Evolutionary conservation across 768 basidiomycete species (phyloP).

Genomic region (Lactifluus pinguis): DNA sequence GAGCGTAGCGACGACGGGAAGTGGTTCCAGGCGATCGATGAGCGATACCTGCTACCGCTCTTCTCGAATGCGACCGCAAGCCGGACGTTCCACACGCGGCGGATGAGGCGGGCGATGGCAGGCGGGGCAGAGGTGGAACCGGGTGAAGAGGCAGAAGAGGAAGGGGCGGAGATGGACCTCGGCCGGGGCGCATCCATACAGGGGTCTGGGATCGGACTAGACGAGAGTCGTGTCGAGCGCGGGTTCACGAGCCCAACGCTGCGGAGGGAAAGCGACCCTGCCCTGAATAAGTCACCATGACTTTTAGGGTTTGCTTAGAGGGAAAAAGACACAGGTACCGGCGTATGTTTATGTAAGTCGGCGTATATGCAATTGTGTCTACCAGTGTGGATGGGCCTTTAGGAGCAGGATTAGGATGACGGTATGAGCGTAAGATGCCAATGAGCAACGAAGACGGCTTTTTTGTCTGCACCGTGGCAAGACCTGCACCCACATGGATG

Average conservation of each 20-base stretch:
- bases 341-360: background rate
- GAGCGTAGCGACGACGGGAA: slow-evolving; percentile 58
- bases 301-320: background rate
- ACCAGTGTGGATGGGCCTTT: background rate
- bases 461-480: background rate
- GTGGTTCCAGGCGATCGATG: slow-evolving; percentile 95
- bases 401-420: background rate
- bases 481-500: background rate
- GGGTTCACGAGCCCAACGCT: slow-evolving; percentile 17
- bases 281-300: slow-evolving; percentile 7
- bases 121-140: slow-evolving; percentile 16
- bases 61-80: slow-evolving; percentile 91
- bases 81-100: slow-evolving; percentile 74
- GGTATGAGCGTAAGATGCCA: background rate
- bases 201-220: slow-evolving; percentile 24
- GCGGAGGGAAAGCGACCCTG: slow-evolving; percentile 18
- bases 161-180: slow-evolving; percentile 26
- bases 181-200: slow-evolving; percentile 32
- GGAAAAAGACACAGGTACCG: background rate
- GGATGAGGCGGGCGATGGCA: slow-evolving; percentile 43
- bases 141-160: slow-evolving; percentile 20
- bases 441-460: background rate
- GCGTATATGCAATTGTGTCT: background rate
- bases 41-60: slow-evolving; percentile 85
- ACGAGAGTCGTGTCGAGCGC: slow-evolving; percentile 14